phyloP scores from a whole-genome alignment of 257 asterid genomes.

The Avicennia marina region DNA sequence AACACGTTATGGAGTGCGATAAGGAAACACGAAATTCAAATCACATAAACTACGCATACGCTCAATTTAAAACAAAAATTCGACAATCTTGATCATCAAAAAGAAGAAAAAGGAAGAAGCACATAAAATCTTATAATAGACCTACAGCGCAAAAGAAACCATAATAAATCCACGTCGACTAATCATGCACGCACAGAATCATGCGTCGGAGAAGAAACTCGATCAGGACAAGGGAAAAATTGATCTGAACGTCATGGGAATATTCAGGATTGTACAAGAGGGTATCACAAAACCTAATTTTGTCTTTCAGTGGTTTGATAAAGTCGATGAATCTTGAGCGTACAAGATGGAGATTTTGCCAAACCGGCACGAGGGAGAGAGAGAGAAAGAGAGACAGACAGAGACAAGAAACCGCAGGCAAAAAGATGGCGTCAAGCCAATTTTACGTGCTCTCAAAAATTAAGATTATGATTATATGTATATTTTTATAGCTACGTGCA shows the following conservation, averaged over 20 bases:
- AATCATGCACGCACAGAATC: constrained; percentile 26
- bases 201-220: constrained; percentile 11
- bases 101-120: no score
- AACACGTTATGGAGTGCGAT: background rate
- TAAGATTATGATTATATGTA: background rate
- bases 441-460: background rate
- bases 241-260: constrained; percentile 15
- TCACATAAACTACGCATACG: background rate
- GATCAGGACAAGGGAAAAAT: constrained; percentile 10
- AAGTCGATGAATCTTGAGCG: constrained; percentile 21
- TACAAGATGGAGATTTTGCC: constrained; percentile 30
- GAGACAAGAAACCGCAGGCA: constrained; percentile 5
- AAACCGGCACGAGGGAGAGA: constrained; percentile 29
- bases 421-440: no score
- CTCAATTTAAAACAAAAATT: background rate
- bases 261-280: constrained; percentile 9
- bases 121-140: background rate
- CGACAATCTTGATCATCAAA: background rate
- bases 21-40: background rate
- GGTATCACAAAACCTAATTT: constrained; percentile 7
- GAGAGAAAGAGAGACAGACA: no score
- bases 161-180: background rate
- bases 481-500: constrained; percentile 12
- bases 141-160: background rate
- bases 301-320: constrained; percentile 9